These are phyloP conservation scores for Myriosclerotinia duriaeana DNA, from an alignment of 2,329 filamentous ascomycete species.

Conservation along the genomic window DNA sequence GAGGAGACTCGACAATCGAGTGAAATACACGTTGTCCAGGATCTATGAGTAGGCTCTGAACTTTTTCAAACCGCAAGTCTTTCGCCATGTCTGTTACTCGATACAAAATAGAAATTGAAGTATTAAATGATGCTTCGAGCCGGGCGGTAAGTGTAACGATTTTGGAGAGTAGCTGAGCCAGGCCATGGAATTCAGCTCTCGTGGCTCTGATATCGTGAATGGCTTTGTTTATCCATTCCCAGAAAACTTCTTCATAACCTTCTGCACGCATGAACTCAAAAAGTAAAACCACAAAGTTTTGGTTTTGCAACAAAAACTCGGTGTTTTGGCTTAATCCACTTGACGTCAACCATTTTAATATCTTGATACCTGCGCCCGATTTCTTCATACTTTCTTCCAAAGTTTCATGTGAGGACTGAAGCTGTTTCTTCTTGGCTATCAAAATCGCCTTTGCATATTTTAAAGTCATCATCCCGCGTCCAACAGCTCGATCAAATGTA, in stretches of 20 bases:
- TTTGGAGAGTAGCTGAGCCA: conserved; percentile 6
- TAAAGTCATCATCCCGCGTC: conserved; percentile 38
- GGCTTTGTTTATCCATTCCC: conserved; percentile 36
- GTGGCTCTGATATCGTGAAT: conserved; percentile 23
- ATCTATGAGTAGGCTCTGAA: conserved; percentile 2
- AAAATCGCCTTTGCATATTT: conserved; percentile 35
- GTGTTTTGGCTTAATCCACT: conserved; percentile 33
- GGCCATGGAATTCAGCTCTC: neutral
- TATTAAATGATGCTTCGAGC: conserved; percentile 5
- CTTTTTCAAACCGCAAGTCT: neutral
- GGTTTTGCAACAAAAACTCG: conserved; percentile 32
- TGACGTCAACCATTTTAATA: conserved; percentile 39
- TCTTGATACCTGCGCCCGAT: conserved; percentile 38
- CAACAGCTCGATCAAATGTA: conserved; percentile 38
- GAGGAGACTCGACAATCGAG: neutral
- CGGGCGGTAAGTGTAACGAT: conserved; percentile 8
- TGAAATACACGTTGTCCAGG: conserved; percentile 14
- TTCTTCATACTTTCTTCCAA: conserved; percentile 34
- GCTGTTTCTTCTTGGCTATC: conserved; percentile 29
- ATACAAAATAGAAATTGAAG: conserved; percentile 3
- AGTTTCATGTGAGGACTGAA: conserved; percentile 28
- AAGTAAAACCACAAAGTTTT: conserved; percentile 31
- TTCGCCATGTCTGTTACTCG: neutral
- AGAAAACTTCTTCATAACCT: conserved; percentile 34
- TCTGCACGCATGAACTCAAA: conserved; percentile 40